phyloP scores from a whole-genome alignment of 495 filamentous ascomycete species.

The Aspergillus olivimuriae region DNA sequence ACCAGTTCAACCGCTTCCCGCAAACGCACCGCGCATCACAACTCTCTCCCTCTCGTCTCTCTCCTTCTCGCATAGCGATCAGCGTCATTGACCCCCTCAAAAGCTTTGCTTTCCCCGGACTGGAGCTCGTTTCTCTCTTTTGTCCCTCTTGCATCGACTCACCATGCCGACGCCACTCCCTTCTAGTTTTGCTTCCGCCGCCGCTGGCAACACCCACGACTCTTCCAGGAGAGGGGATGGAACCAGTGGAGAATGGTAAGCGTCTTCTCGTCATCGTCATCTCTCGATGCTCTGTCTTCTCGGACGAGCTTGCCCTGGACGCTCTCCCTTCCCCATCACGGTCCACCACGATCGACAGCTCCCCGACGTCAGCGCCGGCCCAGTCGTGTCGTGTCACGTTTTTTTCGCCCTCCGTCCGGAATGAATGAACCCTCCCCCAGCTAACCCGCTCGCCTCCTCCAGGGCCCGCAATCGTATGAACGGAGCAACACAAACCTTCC shows the following conservation, averaged over 20 bases:
- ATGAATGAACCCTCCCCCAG: background rate
- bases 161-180: conserved; percentile 72
- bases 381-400: too few relatives aligned
- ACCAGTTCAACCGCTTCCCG: too few relatives aligned
- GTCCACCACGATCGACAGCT: too few relatives aligned
- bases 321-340: too few relatives aligned
- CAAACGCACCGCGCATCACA: too few relatives aligned
- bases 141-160: conserved; percentile 8
- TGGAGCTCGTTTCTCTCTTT: conserved; percentile 5
- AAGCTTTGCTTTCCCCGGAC: conserved; percentile 3
- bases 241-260: conserved; percentile 54
- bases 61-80: too few relatives aligned
- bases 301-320: too few relatives aligned
- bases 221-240: conserved; percentile 50
- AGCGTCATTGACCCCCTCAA: too few relatives aligned
- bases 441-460: conserved; percentile 13
- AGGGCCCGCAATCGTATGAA: conserved; percentile 67
- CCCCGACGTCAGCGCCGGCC: too few relatives aligned
- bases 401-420: too few relatives aligned
- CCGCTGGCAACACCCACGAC: conserved; percentile 62
- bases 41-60: too few relatives aligned
- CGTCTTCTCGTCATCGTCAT: conserved; percentile 1
- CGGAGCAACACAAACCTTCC: conserved; percentile 79
- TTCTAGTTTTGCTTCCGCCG: conserved; percentile 79
- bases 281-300: background rate